A percentile compares a stretch with the other conserved stretches of the same genome.
Conservation (phyloP, 2,329 filamentous ascomycete species). For the Aspergillus phoenicis region DNA sequence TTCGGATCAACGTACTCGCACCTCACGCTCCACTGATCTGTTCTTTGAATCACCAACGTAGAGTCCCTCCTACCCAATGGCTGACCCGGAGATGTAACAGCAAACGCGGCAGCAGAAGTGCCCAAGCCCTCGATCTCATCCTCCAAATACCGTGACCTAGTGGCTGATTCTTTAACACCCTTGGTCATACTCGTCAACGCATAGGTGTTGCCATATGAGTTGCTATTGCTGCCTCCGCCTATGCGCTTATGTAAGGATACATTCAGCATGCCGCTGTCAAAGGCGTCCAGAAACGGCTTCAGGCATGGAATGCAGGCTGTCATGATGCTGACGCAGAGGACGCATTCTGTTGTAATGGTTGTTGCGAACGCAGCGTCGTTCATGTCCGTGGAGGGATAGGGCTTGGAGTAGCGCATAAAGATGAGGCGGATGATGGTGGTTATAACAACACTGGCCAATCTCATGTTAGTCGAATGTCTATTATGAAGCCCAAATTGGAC, state of each 20-base stretch:
- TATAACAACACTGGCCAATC: neutral
- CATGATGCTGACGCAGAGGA: slow-evolving; percentile 4
- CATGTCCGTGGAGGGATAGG: neutral
- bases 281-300: slow-evolving; percentile 5
- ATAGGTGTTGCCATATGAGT: neutral
- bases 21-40: slow-evolving; percentile 3
- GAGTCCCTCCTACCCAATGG: neutral
- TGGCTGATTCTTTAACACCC: neutral
- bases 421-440: neutral
- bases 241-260: neutral
- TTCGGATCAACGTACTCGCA: neutral
- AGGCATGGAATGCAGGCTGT: slow-evolving; percentile 3
- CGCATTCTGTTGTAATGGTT: neutral
- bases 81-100: neutral
- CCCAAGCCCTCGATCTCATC: neutral
- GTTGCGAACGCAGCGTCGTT: neutral
- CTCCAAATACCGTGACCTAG: neutral
- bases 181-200: neutral
- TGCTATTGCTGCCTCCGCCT: neutral
- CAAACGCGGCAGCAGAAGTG: neutral
- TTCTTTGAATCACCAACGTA: neutral
- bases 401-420: neutral
- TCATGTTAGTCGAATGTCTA: neutral
- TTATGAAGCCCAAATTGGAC: neutral
- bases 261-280: slow-evolving; percentile 1